Conservation (phyloP, 805 yeast genomes). For the Grigorovia yakushimaensis region DNA sequence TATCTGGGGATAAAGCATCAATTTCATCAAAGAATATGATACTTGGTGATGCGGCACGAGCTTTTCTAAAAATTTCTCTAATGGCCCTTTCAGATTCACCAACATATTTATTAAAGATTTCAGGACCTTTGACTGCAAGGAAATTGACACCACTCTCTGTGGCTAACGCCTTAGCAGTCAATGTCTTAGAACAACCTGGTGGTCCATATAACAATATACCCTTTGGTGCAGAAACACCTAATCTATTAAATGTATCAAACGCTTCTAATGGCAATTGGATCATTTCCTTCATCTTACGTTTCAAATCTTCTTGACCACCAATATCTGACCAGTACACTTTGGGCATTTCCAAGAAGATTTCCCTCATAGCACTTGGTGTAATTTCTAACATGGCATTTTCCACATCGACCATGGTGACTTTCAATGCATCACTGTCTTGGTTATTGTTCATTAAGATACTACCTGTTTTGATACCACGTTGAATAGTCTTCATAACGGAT, state of each 20-base stretch:
- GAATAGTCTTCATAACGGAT: conserved; percentile 74
- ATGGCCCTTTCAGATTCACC: conserved; percentile 93
- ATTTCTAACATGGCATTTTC: conserved; percentile 66
- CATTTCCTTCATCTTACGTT: conserved; percentile 75
- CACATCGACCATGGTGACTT: conserved; percentile 48
- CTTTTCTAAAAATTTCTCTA: conserved; percentile 87
- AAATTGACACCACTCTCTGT: conserved; percentile 92
- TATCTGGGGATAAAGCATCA: conserved; percentile 78
- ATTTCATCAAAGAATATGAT: conserved; percentile 94
- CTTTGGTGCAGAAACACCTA: conserved; percentile 86
- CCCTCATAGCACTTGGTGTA: conserved; percentile 95
- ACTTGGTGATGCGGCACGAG: conserved; percentile 90
- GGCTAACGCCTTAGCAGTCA: conserved; percentile 91
- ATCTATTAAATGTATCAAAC: conserved; percentile 57
- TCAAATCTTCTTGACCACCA: conserved; percentile 86
- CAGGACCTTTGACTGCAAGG: conserved; percentile 95
- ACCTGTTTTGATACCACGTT: conserved; percentile 38
- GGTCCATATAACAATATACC: conserved; percentile 95
- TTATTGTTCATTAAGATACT: not conserved
- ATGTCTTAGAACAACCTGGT: conserved; percentile 94
- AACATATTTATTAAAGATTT: conserved; percentile 85
- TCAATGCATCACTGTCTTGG: conserved; percentile 31
- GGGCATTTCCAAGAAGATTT: conserved; percentile 88
- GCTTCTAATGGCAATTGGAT: conserved; percentile 87
- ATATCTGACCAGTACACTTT: conserved; percentile 89